Evolutionary conservation across 768 basidiomycete species (phyloP).

Genomic region (Rubroboletus satanas): DNA sequence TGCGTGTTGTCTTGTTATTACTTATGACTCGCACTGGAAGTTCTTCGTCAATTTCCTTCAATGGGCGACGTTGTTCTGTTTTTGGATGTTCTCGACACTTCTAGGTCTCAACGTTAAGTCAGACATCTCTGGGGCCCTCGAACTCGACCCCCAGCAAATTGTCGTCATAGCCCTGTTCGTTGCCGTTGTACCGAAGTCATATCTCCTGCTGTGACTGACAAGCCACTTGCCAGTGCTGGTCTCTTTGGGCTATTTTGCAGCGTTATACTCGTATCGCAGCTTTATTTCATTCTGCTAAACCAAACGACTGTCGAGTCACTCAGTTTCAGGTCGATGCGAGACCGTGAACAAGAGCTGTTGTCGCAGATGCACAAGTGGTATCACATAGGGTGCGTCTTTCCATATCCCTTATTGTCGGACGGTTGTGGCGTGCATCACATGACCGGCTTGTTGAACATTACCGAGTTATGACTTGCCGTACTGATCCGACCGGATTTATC

Average conservation of each 20-base stretch:
- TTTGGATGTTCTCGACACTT: conserved; percentile 62
- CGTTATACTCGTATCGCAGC: conserved; percentile 55
- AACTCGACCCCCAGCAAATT: conserved; percentile 64
- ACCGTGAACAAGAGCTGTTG: conserved; percentile 56
- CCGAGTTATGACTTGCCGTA: not conserved
- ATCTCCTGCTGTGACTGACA: conserved; percentile 5
- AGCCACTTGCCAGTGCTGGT: conserved; percentile 45
- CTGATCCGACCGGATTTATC: not conserved
- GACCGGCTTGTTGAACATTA: not conserved
- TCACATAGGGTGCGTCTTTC: conserved; percentile 46
- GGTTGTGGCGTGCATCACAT: not conserved
- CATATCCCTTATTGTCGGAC: not conserved
- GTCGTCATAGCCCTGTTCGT: conserved; percentile 73
- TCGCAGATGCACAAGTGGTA: conserved; percentile 51
- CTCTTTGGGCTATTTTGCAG: conserved; percentile 71
- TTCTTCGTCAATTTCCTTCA: conserved; percentile 82
- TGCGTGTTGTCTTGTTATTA: not conserved
- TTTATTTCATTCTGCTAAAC: conserved; percentile 55
- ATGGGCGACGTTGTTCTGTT: conserved; percentile 55
- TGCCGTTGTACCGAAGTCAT: not conserved
- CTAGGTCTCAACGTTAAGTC: conserved; percentile 47
- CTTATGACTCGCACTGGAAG: conserved; percentile 31
- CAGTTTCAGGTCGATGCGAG: conserved; percentile 51
- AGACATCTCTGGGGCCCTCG: conserved; percentile 13
- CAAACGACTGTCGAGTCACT: conserved; percentile 84